Base-by-base conservation (phyloP, 257 asterid species). In the Plantago elongata region DNA sequence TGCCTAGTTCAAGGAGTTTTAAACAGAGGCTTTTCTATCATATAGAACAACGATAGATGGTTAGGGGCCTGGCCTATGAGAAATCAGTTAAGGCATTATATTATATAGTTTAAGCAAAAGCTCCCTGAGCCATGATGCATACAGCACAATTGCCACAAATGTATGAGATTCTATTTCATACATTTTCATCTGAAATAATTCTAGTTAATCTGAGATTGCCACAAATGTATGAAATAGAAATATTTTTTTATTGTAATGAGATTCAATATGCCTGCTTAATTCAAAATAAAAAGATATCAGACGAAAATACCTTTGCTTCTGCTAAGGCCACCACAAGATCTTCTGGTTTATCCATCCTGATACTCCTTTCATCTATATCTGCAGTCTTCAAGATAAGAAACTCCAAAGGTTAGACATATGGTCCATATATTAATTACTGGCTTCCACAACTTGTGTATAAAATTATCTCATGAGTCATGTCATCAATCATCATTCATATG, bases 281-380 rank as follows among this genome's bases (percentile, higher is more conserved):
- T 22, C 27, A 38, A 57, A 52, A 16, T 51, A 27, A 45, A 27
- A 9, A n/a, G n/a, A 45, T 63, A 62, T 37, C 1, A 44, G 48
- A 30, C 57, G 55, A 14, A 15, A n/a, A 43, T 69, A 84, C 95
- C 97, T 87, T 89, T 29, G 95, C 95, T 73, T 86, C 92, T 15
- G 97, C 97, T 48, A 89, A 79, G 75, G 83, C 82, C 78, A 77
- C 72, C n/a, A 89, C 94, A 54, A 89, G 83, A 68, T 89, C 92
- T 70, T 89, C 95, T 0, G 92, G 80, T 51, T 73, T 84, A 11
- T 87, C 94, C 79, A 68, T 83, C 78, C 95, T 77, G 67, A 87
- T 86, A 64, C 91, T 79, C 73, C 83, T 77, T 73, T 89, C 97
- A 60, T 89, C 94, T 49, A 89, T 86, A 70, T 89, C 97, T 56